Percentiles rank a stretch among this genome's conserved stretches.
These are phyloP conservation scores for Mycosarcoma mackinlayi DNA, from an alignment of 1,284 basidiomycete species.

Conservation along the genomic window DNA sequence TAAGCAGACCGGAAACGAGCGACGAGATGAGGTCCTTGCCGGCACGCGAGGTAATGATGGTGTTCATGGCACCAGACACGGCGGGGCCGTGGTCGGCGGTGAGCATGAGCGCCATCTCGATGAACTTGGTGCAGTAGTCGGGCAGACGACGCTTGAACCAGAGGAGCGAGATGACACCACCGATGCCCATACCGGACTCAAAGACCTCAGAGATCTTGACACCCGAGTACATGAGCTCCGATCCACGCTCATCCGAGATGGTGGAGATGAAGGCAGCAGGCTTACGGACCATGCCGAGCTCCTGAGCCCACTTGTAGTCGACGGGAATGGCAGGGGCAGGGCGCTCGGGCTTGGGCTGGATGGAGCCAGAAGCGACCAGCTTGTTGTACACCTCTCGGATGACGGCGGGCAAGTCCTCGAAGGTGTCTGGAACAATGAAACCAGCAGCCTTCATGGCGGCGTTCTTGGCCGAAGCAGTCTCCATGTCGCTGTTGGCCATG, in stretches of 20 bases:
- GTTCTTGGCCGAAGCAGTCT: slow-evolving; percentile 99
- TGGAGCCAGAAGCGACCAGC: slow-evolving; percentile 79
- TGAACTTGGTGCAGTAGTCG: slow-evolving; percentile 72
- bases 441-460: slow-evolving; percentile 91
- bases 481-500: slow-evolving; percentile 96
- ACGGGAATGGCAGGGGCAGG: slow-evolving; percentile 96
- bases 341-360: slow-evolving; percentile 81
- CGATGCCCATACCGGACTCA: slow-evolving; percentile 76
- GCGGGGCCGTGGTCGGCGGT: slow-evolving; percentile 88
- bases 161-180: slow-evolving; percentile 93
- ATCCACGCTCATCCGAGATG: slow-evolving; percentile 98
- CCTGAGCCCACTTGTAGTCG: slow-evolving; percentile 99
- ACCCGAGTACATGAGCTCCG: slow-evolving; percentile 97
- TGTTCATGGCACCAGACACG: slow-evolving; percentile 93
- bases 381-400: slow-evolving; percentile 86
- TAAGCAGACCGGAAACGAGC: slow-evolving; percentile 92
- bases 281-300: slow-evolving; percentile 97
- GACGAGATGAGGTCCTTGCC: slow-evolving; percentile 99
- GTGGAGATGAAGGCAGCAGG: slow-evolving; percentile 99
- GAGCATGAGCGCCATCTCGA: slow-evolving; percentile 99
- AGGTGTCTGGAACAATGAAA: slow-evolving; percentile 96
- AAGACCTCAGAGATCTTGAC: slow-evolving; percentile 98
- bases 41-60: slow-evolving; percentile 97
- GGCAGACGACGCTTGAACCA: slow-evolving; percentile 92
- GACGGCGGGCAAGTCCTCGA: slow-evolving; percentile 90